Evolutionary conservation across 2,329 filamentous ascomycete species (phyloP), one percentile per base, ranked within the genome.

Genomic region (Penicillium sp.): DNA sequence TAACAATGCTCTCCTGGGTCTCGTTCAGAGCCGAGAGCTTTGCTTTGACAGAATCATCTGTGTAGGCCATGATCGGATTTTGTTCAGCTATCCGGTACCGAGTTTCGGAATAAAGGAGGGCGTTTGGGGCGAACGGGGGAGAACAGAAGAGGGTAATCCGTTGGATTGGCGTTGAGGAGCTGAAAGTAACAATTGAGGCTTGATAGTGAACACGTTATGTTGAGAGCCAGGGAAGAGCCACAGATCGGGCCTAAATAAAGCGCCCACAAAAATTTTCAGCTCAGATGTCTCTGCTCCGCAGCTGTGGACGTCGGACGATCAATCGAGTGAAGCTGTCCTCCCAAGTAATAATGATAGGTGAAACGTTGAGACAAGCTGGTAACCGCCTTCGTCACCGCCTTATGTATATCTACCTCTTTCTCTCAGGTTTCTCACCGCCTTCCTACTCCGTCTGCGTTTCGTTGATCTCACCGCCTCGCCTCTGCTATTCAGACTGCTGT

Each of bases 21-120:
- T 99, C 96, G 78, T 97, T 97, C 64, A 99, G 86, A 45, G 93
- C 92, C 35, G 93, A 96, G 57, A 99, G 89, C 82, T 97, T 97
- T 57, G 94, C 92, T 76, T 93, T 87, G 58, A 99, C 93, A 51
- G 93, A 91, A 81, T 99, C 95, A 79, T 98, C 93, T 68, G 90
- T 95, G 80, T 97, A 98, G 49, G 95, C 89, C 94, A 99, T 66
- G 7, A 8, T 97, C 62, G 43, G 13, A 11, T 28, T 16, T 2
- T 11, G 30, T 33, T 3, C 48, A 33, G n/a, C 30, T 19, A 8
- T 30, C 16, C n/a, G n/a, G 7, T 25, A 13, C 26, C 19, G 6
- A n/a, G 2, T 6, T 30, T 16, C 19, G 40, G 14, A 6, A n/a
- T 22, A 46, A 14, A 16, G 35, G 16, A 51, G 26, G 6, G 25